phyloP scores from a whole-genome alignment of 1,284 basidiomycete species.

The Agroathelia rolfsii region DNA sequence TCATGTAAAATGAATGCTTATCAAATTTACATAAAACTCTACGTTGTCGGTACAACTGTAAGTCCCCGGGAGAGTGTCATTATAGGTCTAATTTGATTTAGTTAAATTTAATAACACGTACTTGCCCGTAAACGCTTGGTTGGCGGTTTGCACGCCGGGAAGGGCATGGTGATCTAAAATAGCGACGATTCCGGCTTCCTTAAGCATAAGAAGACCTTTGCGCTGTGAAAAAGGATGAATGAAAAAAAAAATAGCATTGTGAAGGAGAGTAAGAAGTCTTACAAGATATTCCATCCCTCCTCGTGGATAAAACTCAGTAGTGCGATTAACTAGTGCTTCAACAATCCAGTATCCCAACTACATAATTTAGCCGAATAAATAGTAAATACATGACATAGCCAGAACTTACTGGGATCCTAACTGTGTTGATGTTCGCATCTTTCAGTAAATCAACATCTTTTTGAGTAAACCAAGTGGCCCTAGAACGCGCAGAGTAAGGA shows the following conservation, averaged over 20 bases:
- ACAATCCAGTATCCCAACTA: slow-evolving; percentile 77
- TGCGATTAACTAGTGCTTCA: slow-evolving; percentile 55
- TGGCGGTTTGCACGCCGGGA: slow-evolving; percentile 54
- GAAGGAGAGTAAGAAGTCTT: slow-evolving; percentile 12
- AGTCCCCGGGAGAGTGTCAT: slow-evolving; percentile 4
- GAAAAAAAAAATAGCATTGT: too few species aligned
- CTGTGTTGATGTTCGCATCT: slow-evolving; percentile 55
- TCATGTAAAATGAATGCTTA: neutral
- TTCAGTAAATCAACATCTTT: slow-evolving; percentile 44
- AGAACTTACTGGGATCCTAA: slow-evolving; percentile 56
- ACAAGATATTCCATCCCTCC: slow-evolving; percentile 62
- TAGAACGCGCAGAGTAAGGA: slow-evolving; percentile 16
- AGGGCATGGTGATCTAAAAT: slow-evolving; percentile 72
- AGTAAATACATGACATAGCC: neutral
- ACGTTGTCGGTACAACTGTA: slow-evolving; percentile 54
- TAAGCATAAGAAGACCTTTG: slow-evolving; percentile 48
- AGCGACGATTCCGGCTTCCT: slow-evolving; percentile 49
- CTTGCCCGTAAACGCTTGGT: slow-evolving; percentile 60
- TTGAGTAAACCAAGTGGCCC: slow-evolving; percentile 65
- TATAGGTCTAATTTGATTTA: too few species aligned
- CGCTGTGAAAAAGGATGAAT: slow-evolving; percentile 27
- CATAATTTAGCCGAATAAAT: neutral
- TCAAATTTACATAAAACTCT: slow-evolving; percentile 57
- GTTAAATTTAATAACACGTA: slow-evolving; percentile 24
- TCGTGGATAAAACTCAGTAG: slow-evolving; percentile 52